Evolutionary conservation across 2,329 filamentous ascomycete genomes (phyloP).

Genomic region (Penicillium sp.): DNA sequence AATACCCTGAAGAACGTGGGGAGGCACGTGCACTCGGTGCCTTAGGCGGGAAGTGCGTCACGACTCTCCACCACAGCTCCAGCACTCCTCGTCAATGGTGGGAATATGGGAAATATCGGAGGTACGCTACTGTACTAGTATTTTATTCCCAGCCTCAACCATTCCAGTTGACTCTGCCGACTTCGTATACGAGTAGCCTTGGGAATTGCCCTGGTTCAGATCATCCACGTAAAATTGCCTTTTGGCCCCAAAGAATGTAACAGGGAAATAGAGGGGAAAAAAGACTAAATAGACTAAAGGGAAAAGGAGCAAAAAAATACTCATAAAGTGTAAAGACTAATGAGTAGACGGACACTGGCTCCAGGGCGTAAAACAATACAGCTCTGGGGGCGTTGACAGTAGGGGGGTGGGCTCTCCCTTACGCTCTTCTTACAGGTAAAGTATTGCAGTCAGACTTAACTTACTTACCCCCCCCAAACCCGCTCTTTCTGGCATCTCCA

Average conservation of each 20-base stretch:
- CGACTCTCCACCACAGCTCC: constrained; percentile 28
- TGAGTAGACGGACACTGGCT: neutral
- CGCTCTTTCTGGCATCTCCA: constrained; percentile 35
- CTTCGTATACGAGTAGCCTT: too few species aligned
- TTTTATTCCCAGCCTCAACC: neutral
- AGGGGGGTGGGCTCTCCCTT: neutral
- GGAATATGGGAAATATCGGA: neutral
- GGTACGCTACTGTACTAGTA: neutral
- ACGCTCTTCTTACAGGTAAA: neutral
- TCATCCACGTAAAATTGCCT: constrained; percentile 2
- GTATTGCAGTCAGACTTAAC: neutral
- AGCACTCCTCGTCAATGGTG: neutral
- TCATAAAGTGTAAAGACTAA: neutral
- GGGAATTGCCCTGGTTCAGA: neutral
- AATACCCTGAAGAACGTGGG: constrained; percentile 9
- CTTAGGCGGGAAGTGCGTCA: constrained; percentile 24
- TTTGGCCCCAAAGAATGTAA: constrained; percentile 6
- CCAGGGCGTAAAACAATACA: neutral
- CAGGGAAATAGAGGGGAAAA: neutral
- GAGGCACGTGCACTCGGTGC: constrained; percentile 10
- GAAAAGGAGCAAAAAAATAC: neutral
- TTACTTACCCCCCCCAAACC: constrained; percentile 19
- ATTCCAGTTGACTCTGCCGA: too few species aligned
- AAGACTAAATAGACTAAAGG: neutral
- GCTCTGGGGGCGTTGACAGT: neutral